Conservation (phyloP, 1,139 yeast species). For the Insectozyma bohioensis region DNA sequence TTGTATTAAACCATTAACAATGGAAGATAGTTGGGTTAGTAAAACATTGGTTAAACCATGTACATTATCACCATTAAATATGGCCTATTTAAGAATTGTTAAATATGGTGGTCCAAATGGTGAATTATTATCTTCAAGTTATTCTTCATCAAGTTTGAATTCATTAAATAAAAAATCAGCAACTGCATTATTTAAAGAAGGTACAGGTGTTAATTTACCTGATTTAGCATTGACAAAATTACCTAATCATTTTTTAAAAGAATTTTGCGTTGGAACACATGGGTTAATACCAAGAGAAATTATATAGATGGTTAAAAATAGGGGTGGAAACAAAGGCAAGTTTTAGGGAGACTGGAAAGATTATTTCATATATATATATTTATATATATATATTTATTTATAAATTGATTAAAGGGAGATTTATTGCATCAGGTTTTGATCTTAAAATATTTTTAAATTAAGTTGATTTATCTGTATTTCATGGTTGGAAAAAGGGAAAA, state of each 20-base stretch:
- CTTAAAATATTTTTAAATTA: no score
- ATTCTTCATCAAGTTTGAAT: constrained; percentile 27
- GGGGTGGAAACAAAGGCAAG: no score
- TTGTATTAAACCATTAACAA: constrained; percentile 55
- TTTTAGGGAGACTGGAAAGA: no score
- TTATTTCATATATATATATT: no score
- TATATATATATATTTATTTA: no score
- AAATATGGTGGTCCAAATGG: constrained; percentile 18
- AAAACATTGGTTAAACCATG: constrained; percentile 48
- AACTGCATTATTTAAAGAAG: constrained; percentile 8
- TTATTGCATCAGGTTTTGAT: no score
- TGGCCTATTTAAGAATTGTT: constrained; percentile 23
- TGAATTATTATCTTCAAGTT: constrained; percentile 40
- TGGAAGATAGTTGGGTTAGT: constrained; percentile 56
- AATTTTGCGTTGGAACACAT: constrained; percentile 42
- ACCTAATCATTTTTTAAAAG: constrained; percentile 41
- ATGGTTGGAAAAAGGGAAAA: no score
- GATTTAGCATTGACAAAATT: constrained; percentile 31
- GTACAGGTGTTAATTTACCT: constrained; percentile 17
- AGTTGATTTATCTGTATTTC: no score
- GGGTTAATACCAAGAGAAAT: constrained; percentile 39
- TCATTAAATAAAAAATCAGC: constrained; percentile 22
- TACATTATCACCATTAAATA: constrained; percentile 30
- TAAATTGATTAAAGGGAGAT: no score
- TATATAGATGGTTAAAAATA: no score